Percentiles rank a stretch among this genome's conserved stretches.
These are phyloP conservation scores for Podospora fimiseda DNA, from an alignment of 495 filamentous ascomycete species.

Conservation along the genomic window DNA sequence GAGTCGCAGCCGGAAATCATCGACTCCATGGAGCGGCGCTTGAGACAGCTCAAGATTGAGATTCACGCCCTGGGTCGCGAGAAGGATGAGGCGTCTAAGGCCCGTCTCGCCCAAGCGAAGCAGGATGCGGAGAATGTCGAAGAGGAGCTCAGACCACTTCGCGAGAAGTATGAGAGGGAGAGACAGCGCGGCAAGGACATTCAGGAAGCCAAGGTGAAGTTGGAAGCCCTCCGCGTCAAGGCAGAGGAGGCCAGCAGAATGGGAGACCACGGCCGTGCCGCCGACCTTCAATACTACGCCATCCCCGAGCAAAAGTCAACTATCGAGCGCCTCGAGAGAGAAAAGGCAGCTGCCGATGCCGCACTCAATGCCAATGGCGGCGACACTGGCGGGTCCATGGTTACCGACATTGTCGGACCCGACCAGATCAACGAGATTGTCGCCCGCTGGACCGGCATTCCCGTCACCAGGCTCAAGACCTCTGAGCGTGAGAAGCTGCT, in stretches of 20 bases:
- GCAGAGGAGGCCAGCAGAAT: constrained; percentile 83
- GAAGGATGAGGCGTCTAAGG: constrained; percentile 85
- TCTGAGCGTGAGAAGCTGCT: constrained; percentile 96
- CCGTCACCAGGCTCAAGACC: constrained; percentile 86
- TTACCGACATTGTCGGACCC: constrained; percentile 89
- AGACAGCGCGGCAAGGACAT: constrained; percentile 81
- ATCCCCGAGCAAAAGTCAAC: constrained; percentile 82
- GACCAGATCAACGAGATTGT: constrained; percentile 99
- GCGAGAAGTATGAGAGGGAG: constrained; percentile 92
- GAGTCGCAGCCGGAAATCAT: constrained; percentile 94
- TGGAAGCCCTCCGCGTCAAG: constrained; percentile 81
- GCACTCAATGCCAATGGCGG: constrained; percentile 58
- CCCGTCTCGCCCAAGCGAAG: constrained; percentile 72
- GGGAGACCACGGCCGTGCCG: constrained; percentile 73
- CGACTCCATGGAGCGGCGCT: constrained; percentile 81
- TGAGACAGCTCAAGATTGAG: constrained; percentile 89
- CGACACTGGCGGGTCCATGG: constrained; percentile 57
- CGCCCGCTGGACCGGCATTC: constrained; percentile 91
- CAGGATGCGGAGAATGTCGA: constrained; percentile 85
- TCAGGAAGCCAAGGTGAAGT: constrained; percentile 92
- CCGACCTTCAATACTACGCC: constrained; percentile 93
- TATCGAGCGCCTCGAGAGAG: constrained; percentile 72
- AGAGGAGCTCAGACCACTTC: constrained; percentile 85
- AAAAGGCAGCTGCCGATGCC: constrained; percentile 70
- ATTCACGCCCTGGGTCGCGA: constrained; percentile 91